A percentile compares a stretch with the other conserved stretches of the same genome.
Evolutionary conservation across 331 rosid genomes (phyloP).

Genomic region (Ulmus americana): DNA sequence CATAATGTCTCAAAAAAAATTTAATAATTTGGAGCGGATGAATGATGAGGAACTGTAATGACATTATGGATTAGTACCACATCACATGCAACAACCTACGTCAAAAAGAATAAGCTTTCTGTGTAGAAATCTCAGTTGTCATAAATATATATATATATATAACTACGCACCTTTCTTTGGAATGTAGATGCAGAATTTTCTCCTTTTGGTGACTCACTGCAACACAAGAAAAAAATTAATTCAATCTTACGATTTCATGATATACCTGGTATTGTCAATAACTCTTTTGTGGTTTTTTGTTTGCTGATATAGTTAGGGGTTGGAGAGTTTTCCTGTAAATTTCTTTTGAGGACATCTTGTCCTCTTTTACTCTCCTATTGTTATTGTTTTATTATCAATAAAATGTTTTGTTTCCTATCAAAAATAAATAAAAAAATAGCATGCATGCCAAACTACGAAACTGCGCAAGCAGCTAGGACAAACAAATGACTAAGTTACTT

Average conservation of each 20-base stretch:
- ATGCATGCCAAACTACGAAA: no score
- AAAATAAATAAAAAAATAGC: no score
- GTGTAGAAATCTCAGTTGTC: neutral
- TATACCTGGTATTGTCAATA: no score
- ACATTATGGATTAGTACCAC: neutral
- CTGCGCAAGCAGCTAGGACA: neutral
- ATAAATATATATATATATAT: neutral
- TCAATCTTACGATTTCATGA: neutral
- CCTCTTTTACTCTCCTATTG: no score
- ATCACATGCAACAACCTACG: slow-evolving; percentile 4
- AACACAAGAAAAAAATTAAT: slow-evolving; percentile 10
- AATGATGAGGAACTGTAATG: neutral
- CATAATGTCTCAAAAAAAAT: no score
- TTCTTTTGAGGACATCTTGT: no score
- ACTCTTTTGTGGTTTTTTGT: no score
- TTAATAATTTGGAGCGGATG: neutral
- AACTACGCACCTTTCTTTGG: slow-evolving; percentile 68
- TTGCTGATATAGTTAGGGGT: no score
- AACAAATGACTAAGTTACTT: neutral
- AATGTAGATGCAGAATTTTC: slow-evolving; percentile 86
- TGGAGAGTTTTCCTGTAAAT: no score
- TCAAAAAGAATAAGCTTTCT: slow-evolving; percentile 7
- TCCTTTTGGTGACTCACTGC: slow-evolving; percentile 88
- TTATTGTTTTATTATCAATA: no score
- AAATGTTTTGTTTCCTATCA: no score